Percentiles rank a stretch among this genome's conserved stretches.
These are phyloP conservation scores for Phyllosticta citribraziliensis DNA, from an alignment of 2,329 filamentous ascomycete species.

Conservation along the genomic window DNA sequence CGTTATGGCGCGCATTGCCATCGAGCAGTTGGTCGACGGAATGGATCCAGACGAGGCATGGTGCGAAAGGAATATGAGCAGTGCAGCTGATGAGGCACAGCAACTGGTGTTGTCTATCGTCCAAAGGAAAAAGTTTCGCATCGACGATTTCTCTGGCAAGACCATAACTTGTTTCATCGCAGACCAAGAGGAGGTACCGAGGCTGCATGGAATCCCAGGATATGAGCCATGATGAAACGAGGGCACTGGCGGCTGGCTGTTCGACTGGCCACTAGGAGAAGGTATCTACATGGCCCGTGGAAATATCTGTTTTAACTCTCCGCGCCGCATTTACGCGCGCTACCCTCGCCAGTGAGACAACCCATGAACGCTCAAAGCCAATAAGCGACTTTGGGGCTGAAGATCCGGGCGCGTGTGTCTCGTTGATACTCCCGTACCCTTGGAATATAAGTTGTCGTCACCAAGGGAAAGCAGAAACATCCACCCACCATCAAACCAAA, in stretches of 20 bases:
- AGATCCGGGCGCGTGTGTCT: slow-evolving; percentile 7
- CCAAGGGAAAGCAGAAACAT: background rate
- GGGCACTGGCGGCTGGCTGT: background rate
- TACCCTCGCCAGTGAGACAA: background rate
- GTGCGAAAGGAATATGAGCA: slow-evolving; percentile 12
- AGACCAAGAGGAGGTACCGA: slow-evolving; percentile 14
- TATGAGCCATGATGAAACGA: background rate
- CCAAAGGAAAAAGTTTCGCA: slow-evolving; percentile 12
- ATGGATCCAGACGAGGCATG: slow-evolving; percentile 17
- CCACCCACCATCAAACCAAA: background rate
- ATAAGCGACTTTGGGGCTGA: background rate
- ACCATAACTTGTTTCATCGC: slow-evolving; percentile 17
- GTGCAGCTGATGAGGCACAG: slow-evolving; percentile 3
- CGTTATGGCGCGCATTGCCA: slow-evolving; percentile 17
- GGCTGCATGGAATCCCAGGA: slow-evolving; percentile 13
- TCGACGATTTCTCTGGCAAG: slow-evolving; percentile 18
- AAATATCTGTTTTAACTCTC: background rate
- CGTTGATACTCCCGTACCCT: background rate
- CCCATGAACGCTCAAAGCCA: background rate
- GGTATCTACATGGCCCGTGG: background rate
- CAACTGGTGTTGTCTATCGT: slow-evolving; percentile 13
- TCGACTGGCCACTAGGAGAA: background rate
- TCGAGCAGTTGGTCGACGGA: slow-evolving; percentile 20
- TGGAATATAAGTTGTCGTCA: background rate
- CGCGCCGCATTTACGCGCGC: background rate